Conservation (phyloP, 192 early-diverging fungal genomes). For the Glomus cerebriforme region DNA sequence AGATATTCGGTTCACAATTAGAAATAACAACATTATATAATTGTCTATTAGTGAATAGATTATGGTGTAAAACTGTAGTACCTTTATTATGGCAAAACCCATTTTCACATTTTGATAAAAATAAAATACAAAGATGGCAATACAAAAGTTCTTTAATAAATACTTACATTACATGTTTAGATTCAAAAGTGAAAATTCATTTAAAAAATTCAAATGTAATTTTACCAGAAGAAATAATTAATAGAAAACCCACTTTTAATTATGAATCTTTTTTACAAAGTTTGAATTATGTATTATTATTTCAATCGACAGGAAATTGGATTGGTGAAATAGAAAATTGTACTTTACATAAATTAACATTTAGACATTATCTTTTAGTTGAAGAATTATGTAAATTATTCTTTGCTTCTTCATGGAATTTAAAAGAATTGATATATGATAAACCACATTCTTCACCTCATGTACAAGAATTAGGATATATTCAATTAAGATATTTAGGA, state of each 20-base stretch:
- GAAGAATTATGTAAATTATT: constrained; percentile 18
- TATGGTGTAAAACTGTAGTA: constrained; percentile 1
- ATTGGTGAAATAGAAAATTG: neutral
- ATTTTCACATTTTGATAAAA: neutral
- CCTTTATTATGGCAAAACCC: constrained; percentile 13
- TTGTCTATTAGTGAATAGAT: constrained; percentile 10
- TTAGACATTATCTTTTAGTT: neutral
- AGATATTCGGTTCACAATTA: neutral
- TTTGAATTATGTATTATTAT: neutral
- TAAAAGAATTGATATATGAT: neutral
- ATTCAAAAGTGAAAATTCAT: neutral
- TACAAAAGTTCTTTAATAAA: neutral
- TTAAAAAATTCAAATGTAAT: neutral
- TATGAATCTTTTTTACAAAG: constrained; percentile 2
- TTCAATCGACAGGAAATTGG: constrained; percentile 5
- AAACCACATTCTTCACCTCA: neutral
- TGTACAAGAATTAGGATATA: neutral
- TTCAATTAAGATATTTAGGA: constrained; percentile 2
- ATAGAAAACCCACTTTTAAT: neutral
- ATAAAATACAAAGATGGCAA: constrained; percentile 7
- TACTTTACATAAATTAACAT: neutral
- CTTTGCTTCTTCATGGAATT: neutral
- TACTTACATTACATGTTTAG: neutral
- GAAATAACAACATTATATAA: neutral
- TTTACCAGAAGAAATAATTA: neutral